These are phyloP conservation scores for Rubroboletus pulcherrimus DNA, from an alignment of 768 basidiomycete genomes.

Conservation along the genomic window DNA sequence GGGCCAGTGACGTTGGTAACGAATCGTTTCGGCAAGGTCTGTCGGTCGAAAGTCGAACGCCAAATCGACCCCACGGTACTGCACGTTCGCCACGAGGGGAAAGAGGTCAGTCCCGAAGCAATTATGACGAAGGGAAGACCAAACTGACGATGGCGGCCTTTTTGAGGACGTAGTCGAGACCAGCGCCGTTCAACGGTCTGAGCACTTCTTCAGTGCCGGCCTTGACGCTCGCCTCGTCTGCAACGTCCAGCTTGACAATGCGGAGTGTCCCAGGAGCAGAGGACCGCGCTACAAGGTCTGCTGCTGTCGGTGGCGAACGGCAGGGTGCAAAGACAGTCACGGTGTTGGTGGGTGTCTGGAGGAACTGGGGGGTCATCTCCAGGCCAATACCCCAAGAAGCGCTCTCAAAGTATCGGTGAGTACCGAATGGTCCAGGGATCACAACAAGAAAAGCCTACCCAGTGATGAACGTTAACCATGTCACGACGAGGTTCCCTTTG, in stretches of 20 bases:
- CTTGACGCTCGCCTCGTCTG: conserved; percentile 25
- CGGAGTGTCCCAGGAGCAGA: conserved; percentile 27
- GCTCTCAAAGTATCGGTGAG: neutral
- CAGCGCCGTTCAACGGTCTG: neutral
- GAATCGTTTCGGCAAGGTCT: conserved; percentile 18
- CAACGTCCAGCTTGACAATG: conserved; percentile 32
- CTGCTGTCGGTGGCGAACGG: conserved; percentile 18
- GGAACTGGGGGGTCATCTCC: conserved; percentile 10
- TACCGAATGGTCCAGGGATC: neutral
- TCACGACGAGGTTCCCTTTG: conserved; percentile 2
- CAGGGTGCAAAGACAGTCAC: conserved; percentile 26
- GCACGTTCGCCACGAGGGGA: neutral
- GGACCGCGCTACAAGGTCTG: conserved; percentile 7
- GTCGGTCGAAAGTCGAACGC: conserved; percentile 23
- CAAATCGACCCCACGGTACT: conserved; percentile 24
- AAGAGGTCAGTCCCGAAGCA: neutral
- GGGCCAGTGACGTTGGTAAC: conserved; percentile 34
- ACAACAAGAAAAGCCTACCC: neutral
- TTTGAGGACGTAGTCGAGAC: conserved; percentile 19
- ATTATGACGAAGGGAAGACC: neutral
- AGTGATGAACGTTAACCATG: conserved; percentile 10
- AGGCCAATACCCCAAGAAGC: conserved; percentile 15
- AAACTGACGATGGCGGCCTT: conserved; percentile 37
- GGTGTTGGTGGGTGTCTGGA: conserved; percentile 12
- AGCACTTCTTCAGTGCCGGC: conserved; percentile 11